Conservation (phyloP, 2,329 filamentous ascomycete species). For the Fusarium solani-melongenae region DNA sequence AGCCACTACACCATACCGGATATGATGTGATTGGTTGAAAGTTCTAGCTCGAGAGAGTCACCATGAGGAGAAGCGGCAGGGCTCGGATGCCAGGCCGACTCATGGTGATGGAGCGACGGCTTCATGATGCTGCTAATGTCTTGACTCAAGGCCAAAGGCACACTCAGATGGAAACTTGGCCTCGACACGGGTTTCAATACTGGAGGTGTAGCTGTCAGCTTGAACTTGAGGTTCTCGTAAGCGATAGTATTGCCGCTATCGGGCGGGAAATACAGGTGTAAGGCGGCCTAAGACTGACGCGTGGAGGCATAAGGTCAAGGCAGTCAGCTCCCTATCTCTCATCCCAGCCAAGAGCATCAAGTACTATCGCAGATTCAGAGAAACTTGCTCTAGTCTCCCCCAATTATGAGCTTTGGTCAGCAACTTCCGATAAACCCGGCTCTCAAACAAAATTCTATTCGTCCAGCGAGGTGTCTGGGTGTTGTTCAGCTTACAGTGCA, state of each 20-base stretch:
- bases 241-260: not conserved
- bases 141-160: not conserved
- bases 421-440: not conserved
- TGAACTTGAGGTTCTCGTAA: not conserved
- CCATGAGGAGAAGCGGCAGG: not conserved
- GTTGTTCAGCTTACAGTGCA: not conserved
- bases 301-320: not conserved
- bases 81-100: not conserved
- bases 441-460: not conserved
- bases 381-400: not conserved
- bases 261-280: not conserved
- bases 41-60: not conserved
- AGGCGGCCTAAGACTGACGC: not conserved
- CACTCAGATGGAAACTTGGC: not conserved
- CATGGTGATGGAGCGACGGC: not conserved
- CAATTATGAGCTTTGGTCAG: not conserved
- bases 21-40: conserved; percentile 6
- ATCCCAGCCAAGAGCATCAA: not conserved
- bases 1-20: conserved; percentile 50
- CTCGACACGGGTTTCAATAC: not conserved
- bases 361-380: not conserved
- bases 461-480: not conserved
- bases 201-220: not conserved
- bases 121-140: not conserved
- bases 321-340: not conserved